Evolutionary conservation across 805 yeast genomes (phyloP), one percentile per base, ranked within the genome.

Genomic region (Brettanomyces sp.): DNA sequence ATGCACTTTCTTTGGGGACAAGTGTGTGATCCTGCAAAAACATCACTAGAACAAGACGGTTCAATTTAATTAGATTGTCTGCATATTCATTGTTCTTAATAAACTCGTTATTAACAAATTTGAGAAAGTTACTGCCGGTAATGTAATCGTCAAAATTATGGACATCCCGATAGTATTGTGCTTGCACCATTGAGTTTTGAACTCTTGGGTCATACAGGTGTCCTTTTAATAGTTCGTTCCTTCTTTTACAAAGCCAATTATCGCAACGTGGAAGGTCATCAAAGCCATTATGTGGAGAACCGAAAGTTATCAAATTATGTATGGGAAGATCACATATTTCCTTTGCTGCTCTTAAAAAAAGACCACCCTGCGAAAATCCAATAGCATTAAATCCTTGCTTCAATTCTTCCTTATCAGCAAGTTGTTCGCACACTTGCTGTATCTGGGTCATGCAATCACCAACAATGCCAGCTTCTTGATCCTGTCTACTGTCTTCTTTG

Each of bases 331-430:
- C 70, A 60, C 91, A 85, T 23, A 74, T 61, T 56, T 86, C 83
- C 28, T 77, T 67, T 28, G 82, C 72, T 4, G 81, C 82, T 41
- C 95, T 63, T n/a, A 83, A 64, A 49, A 85, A 79, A n/a, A 85
- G 62, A 0, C 95, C 95, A 37, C 95, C 95, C 58, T 85, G 95
- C 0, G 91, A 83, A 52, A 82, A 80, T 4, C 95, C 95, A 37
- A 85, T 70, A 5, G 81, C 85, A 58, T 83, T 81, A 56, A 84
- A 81, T 0, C 90, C 90, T 33, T 62, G 46, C 2, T 44, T 43
- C 6, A 84, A 63, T 45, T 72, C 76, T 1, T 77, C 64, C 1
- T 74, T 66, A 1, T 52, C 52, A 0, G 57, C 44, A n/a, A 85
- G 56, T 49, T 77, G 76, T 5, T 69, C 69, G 58, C 90, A 84